Evolutionary conservation across 176 grass and related monocot species (phyloP), one percentile per base, ranked within the genome.

Genomic region (Oryza officinalis): DNA sequence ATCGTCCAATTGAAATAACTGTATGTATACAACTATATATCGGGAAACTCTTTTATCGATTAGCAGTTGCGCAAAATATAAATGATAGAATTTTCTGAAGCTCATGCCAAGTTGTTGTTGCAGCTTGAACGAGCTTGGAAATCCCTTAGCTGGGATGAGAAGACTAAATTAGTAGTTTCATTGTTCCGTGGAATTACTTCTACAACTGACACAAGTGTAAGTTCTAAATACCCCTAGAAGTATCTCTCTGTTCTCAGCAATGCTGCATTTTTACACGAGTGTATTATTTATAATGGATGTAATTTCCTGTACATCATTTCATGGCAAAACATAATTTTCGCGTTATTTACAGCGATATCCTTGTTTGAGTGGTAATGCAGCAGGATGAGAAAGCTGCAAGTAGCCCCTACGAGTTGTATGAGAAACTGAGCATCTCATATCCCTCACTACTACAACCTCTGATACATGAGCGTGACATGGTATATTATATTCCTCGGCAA

Each of bases 1-100:
- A 98, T 83, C 96, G 93, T 7, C 96, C 96, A 23, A 98, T 95
- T 81, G 96, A 98, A 86, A 98, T 98, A 83, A 95, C 96, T 22
- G 96, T 98, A 92, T 78, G 80, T 63, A 71, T 2, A 30, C 43
- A 45, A 45, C 43, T 45, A 45, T 7, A 8, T 80, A 20, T 40
- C 8, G 41, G n/a, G 5, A 79, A 28, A 33, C 8, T 67, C 33
- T 30, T 68, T 13, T 28, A n/a, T 52, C 17, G 27, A 47, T 26
- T 76, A 40, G 7, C 33, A 35, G 9, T 27, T 79, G 23, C 44
- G 20, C 2, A 22, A 60, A 10, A 60, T 18, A 31, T 43, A 50
- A 27, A 7, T 80, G 28, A 69, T 65, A 45, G 28, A 61, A 14
- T 73, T 73, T 41, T 44, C 35, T 5, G 31, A 81, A 33, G 10